Evolutionary conservation across 306 rosid genomes (phyloP), one percentile per base, ranked within the genome.

Genomic region (Dalbergia cochinchinensis): DNA sequence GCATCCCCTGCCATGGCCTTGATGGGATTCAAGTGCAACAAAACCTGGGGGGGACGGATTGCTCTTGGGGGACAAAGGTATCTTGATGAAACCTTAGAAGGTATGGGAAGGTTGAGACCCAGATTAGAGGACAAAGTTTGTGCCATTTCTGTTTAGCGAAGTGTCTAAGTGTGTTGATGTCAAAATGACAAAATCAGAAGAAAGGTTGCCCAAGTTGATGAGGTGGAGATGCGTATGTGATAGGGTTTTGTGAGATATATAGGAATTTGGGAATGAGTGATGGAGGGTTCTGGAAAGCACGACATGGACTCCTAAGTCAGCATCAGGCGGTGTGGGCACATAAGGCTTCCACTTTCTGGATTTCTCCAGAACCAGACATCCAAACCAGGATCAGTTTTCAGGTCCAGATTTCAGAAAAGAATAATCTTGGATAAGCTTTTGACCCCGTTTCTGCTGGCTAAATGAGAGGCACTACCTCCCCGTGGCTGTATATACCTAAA

Each of bases 1-100:
- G 59, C 33, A 1, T 92, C 85, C 1, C 86, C 89, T 15, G 83
- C 82, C 90, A 78, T 80, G 71, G 90, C 89, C 47, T 16, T 89
- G 31, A 87, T 7, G 19, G 83, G 86, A 18, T 77, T 85, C 61
- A 80, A 61, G 6, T 51, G 80, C 34, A 35, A 59, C 8, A 44
- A 65, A 5, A 45, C 55, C 5, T 6, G 33, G 7, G 73, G 33
- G 13, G 15, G 6, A 8, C 31, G 20, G 13, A 47, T 37, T 66
- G 71, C 22, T 81, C 45, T 7, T 4, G 31, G 12, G 44, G 60
- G 63, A 34, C 9, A 62, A 26, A 60, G 22, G 70, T 19, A n/a
- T 44, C 42, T 12, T 0, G 71, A 65, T 7, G 77, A 55, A 51
- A 7, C 35, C 6, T 51, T 63, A 12, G 64, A 44, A 6, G 42